These are phyloP conservation scores for Lepiota subincarnata DNA, from an alignment of 768 basidiomycete genomes.

Conservation along the genomic window DNA sequence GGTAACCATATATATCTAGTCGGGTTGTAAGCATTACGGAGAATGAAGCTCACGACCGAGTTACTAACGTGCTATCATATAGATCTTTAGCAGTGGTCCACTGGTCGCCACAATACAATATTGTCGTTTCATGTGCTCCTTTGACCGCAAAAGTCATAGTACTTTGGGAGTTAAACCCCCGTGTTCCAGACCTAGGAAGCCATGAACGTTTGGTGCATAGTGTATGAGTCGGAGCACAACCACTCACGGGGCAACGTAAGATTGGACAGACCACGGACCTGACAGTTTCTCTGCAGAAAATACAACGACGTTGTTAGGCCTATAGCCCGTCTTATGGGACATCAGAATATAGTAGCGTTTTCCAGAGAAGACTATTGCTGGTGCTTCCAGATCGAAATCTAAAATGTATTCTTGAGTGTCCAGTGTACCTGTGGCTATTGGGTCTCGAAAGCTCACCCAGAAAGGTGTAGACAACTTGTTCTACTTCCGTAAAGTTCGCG, in stretches of 20 bases:
- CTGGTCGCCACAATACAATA: conserved; percentile 3
- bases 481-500: conserved; percentile 1
- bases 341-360: conserved; percentile 6
- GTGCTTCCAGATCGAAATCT: conserved; percentile 7
- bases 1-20: conserved; percentile 4
- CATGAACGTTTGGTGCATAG: too few species aligned
- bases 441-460: neutral
- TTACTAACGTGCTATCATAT: conserved; percentile 6
- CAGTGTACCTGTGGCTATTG: too few species aligned
- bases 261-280: conserved; percentile 4
- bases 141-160: conserved; percentile 2
- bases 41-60: neutral
- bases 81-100: conserved; percentile 6
- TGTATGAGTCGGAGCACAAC: too few species aligned
- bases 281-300: conserved; percentile 8
- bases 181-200: neutral
- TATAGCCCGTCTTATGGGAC: conserved; percentile 6
- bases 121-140: neutral
- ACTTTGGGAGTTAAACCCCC: conserved; percentile 3
- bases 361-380: conserved; percentile 2
- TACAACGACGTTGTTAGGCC: conserved; percentile 8
- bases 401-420: neutral
- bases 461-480: conserved; percentile 1
- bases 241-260: conserved; percentile 6
- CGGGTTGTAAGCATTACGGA: neutral